These are phyloP conservation scores for Cladophialophora chaetospira DNA, from an alignment of 2,329 filamentous ascomycete genomes.

Conservation along the genomic window DNA sequence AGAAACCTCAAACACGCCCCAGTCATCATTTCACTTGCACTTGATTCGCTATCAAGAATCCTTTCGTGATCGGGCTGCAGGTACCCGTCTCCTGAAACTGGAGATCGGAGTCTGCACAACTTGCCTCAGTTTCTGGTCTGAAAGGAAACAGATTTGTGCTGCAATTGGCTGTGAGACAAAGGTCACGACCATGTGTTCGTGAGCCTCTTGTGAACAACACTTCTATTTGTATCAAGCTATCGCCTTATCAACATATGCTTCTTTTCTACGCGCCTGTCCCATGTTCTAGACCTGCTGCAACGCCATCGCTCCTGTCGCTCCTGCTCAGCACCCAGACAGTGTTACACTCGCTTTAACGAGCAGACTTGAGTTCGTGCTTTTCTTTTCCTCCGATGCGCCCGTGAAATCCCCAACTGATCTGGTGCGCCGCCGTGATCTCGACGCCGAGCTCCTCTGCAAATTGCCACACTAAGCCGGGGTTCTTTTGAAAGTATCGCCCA, in stretches of 20 bases:
- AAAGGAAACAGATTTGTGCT: not conserved
- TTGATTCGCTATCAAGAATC: constrained; percentile 3
- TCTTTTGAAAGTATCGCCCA: constrained; percentile 75
- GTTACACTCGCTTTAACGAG: not conserved
- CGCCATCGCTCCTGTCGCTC: not conserved
- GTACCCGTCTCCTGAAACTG: no score
- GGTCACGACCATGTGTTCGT: not conserved
- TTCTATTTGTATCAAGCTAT: not conserved
- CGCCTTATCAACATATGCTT: not conserved
- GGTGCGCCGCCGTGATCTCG: constrained; percentile 70
- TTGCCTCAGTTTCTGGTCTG: no score
- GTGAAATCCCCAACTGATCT: constrained; percentile 44
- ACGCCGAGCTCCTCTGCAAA: constrained; percentile 73
- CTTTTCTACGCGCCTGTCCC: constrained; percentile 3
- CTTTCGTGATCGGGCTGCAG: not conserved
- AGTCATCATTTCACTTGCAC: not conserved
- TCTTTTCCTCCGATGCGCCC: constrained; percentile 21
- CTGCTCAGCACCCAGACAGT: not conserved
- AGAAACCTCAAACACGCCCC: constrained; percentile 18
- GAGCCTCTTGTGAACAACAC: not conserved
- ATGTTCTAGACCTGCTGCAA: not conserved
- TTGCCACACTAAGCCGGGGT: constrained; percentile 74
- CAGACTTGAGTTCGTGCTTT: constrained; percentile 1
- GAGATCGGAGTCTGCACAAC: no score
- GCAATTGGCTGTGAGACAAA: not conserved